These are phyloP conservation scores for Fusarium torulosum DNA, from an alignment of 2,329 filamentous ascomycete genomes.

Conservation along the genomic window DNA sequence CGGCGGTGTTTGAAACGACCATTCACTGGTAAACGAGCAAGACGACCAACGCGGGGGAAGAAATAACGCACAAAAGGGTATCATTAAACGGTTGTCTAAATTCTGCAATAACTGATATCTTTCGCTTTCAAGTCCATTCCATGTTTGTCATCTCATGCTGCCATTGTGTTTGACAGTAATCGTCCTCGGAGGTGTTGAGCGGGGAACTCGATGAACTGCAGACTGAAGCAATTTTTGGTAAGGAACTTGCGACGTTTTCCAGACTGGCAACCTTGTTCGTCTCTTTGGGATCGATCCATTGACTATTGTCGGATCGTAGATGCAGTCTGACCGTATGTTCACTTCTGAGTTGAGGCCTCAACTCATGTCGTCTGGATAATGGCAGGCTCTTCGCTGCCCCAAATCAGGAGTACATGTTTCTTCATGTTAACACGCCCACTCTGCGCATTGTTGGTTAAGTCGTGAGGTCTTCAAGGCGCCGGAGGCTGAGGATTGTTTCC, in stretches of 20 bases:
- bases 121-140: background rate
- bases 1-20: background rate
- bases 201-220: background rate
- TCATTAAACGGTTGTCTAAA: slow-evolving; percentile 36
- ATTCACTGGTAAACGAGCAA: background rate
- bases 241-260: background rate
- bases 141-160: slow-evolving; percentile 3
- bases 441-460: background rate
- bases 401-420: background rate
- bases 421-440: background rate
- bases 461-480: slow-evolving; percentile 39
- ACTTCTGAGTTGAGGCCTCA: background rate
- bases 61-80: slow-evolving; percentile 36
- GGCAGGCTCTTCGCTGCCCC: no score
- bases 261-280: background rate
- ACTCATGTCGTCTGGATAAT: background rate
- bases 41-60: background rate
- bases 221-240: background rate
- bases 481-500: slow-evolving; percentile 65
- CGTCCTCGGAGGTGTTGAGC: background rate
- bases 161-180: background rate
- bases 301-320: background rate
- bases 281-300: background rate
- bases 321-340: background rate
- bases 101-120: background rate